These are phyloP conservation scores for Xylaria castorea DNA, from an alignment of 495 filamentous ascomycete genomes.

Conservation along the genomic window DNA sequence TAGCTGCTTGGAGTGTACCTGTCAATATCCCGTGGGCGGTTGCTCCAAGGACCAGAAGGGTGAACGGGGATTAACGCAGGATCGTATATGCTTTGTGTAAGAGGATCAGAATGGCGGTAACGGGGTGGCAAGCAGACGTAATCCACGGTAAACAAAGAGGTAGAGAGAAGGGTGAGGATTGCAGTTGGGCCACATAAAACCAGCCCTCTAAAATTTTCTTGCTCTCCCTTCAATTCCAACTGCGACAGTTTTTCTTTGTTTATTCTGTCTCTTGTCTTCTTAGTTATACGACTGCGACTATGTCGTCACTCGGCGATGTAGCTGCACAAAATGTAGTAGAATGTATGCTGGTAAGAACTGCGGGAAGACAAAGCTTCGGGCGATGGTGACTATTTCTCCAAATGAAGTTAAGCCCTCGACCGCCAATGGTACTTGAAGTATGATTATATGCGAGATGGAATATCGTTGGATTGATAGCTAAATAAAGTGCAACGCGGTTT, in stretches of 20 bases:
- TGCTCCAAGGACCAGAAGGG: conserved; percentile 1
- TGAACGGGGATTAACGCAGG: neutral
- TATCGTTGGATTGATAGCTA: neutral
- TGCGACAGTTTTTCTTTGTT: neutral
- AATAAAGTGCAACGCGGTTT: neutral
- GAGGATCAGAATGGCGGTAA: neutral
- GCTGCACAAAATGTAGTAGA: conserved; percentile 1
- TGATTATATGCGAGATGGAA: conserved; percentile 8
- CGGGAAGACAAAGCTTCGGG: neutral
- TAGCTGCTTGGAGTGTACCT: neutral
- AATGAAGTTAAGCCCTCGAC: neutral
- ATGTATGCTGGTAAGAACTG: neutral
- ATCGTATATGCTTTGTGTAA: neutral
- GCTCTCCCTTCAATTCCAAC: neutral
- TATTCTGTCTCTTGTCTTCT: neutral
- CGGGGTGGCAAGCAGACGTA: neutral
- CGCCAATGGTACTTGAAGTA: neutral
- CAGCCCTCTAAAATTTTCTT: neutral
- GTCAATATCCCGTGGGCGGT: neutral
- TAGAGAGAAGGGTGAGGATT: neutral
- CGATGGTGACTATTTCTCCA: neutral
- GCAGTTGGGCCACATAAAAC: conserved; percentile 9
- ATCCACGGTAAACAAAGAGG: conserved; percentile 20
- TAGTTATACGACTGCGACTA: conserved; percentile 17
- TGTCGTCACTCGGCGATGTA: conserved; percentile 29